Percentiles rank a stretch among this genome's conserved stretches.
Conservation (phyloP, 495 filamentous ascomycete genomes). For the Parathielavia appendiculata region DNA sequence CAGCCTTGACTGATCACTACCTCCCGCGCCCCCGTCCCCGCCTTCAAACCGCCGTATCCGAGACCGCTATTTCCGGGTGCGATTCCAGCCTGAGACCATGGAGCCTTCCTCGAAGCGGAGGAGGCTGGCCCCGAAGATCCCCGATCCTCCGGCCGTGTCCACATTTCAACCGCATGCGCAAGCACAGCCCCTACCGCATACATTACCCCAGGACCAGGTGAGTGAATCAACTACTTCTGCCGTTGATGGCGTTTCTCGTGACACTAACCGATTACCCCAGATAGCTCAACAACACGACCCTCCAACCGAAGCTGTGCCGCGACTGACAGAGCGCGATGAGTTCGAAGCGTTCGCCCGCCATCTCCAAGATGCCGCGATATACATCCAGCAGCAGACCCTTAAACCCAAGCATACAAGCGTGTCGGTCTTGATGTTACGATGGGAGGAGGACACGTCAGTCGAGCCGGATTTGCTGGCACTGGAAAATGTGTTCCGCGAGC, state of each 20-base stretch:
- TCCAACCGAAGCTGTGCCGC: slow-evolving; percentile 20
- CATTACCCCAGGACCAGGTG: slow-evolving; percentile 30
- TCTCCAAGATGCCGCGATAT: slow-evolving; percentile 54
- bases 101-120: slow-evolving; percentile 37
- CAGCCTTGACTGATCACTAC: background rate
- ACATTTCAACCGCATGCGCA: slow-evolving; percentile 23
- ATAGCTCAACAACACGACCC: slow-evolving; percentile 24
- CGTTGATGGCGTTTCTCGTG: background rate
- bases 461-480: slow-evolving; percentile 45
- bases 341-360: slow-evolving; percentile 56
- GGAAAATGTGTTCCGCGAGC: slow-evolving; percentile 48
- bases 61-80: background rate
- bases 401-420: slow-evolving; percentile 46
- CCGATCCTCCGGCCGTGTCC: slow-evolving; percentile 22
- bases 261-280: slow-evolving; percentile 19
- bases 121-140: slow-evolving; percentile 37
- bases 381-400: slow-evolving; percentile 50
- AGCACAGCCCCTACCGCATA: slow-evolving; percentile 22
- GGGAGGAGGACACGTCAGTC: slow-evolving; percentile 50
- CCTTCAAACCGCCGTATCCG: background rate
- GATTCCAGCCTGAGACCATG: slow-evolving; percentile 19
- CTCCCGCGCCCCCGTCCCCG: background rate
- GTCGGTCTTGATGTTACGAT: slow-evolving; percentile 50
- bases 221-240: slow-evolving; percentile 2
- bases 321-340: slow-evolving; percentile 43